A percentile compares a stretch with the other conserved stretches of the same genome.
Evolutionary conservation across 371 early-diverging fungal species (phyloP).

Genomic region (Dichotomocladium elegans): DNA sequence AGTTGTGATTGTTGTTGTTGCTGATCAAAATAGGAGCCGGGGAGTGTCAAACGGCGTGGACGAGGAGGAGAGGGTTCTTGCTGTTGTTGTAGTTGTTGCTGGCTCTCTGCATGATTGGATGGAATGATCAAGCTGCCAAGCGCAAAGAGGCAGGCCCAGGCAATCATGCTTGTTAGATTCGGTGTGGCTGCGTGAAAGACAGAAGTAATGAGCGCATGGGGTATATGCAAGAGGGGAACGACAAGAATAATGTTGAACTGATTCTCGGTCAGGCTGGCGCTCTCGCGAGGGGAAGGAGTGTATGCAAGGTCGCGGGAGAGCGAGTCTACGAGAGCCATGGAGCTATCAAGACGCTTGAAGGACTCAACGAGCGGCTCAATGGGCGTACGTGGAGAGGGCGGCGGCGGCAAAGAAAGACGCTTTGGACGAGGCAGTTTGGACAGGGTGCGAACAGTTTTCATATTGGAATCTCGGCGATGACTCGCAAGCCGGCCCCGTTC

Average conservation of each 20-base stretch:
- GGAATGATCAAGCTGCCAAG: constrained; percentile 29
- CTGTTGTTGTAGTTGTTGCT: not conserved
- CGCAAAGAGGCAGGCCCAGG: constrained; percentile 36
- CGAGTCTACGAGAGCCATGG: constrained; percentile 45
- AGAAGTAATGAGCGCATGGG: constrained; percentile 28
- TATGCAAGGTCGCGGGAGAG: constrained; percentile 40
- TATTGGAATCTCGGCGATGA: not conserved
- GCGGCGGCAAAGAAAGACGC: constrained; percentile 10
- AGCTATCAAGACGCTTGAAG: constrained; percentile 36
- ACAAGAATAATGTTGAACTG: constrained; percentile 13
- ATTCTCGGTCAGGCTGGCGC: no score
- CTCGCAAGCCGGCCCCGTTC: constrained; percentile 11
- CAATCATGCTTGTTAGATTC: constrained; percentile 21
- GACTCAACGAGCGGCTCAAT: constrained; percentile 27
- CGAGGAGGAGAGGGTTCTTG: not conserved
- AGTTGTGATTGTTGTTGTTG: not conserved
- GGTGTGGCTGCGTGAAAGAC: constrained; percentile 15
- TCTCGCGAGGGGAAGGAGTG: no score
- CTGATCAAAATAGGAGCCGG: not conserved
- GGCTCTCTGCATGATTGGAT: not conserved
- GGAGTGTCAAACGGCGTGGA: not conserved
- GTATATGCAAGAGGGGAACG: constrained; percentile 35
- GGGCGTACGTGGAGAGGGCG: not conserved
- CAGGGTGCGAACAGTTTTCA: not conserved
- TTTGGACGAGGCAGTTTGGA: constrained; percentile 30